phyloP scores from a whole-genome alignment of 228 moss, liverwort and hornwort genomes.

The Sphagnum magellanicum region DNA sequence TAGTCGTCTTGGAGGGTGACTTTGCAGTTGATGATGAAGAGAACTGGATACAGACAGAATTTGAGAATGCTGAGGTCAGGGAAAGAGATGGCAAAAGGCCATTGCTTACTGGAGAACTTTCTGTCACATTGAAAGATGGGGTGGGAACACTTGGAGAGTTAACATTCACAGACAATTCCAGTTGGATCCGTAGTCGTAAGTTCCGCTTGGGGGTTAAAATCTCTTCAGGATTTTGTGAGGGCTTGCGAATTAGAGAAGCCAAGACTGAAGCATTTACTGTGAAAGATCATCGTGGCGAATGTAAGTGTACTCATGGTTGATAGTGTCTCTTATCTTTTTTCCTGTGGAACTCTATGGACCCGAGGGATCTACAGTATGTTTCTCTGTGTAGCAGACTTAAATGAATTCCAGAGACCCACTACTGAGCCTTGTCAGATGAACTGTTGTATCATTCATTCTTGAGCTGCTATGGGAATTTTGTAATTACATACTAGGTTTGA shows the following conservation, averaged over 20 bases:
- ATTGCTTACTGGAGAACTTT: conserved; percentile 79
- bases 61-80: conserved; percentile 74
- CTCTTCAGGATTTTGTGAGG: conserved; percentile 64
- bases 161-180: conserved; percentile 92
- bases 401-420: too few species aligned
- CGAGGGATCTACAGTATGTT: too few species aligned
- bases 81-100: conserved; percentile 92
- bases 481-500: too few species aligned
- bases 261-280: conserved; percentile 95
- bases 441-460: too few species aligned
- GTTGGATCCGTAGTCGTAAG: conserved; percentile 93
- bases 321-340: too few species aligned
- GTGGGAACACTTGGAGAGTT: conserved; percentile 83
- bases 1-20: conserved; percentile 87
- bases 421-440: too few species aligned
- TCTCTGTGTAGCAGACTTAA: too few species aligned
- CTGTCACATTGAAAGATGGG: conserved; percentile 74
- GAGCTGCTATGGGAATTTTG: too few species aligned
- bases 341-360: too few species aligned
- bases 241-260: conserved; percentile 80
- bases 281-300: conserved; percentile 93
- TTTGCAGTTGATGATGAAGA: conserved; percentile 89
- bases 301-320: conserved; percentile 16
- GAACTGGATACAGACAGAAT: conserved; percentile 73
- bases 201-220: conserved; percentile 87